A percentile compares a stretch with the other conserved stretches of the same genome.
These are phyloP conservation scores for Epicoccum nigrum DNA, from an alignment of 2,329 filamentous ascomycete species.

Conservation along the genomic window DNA sequence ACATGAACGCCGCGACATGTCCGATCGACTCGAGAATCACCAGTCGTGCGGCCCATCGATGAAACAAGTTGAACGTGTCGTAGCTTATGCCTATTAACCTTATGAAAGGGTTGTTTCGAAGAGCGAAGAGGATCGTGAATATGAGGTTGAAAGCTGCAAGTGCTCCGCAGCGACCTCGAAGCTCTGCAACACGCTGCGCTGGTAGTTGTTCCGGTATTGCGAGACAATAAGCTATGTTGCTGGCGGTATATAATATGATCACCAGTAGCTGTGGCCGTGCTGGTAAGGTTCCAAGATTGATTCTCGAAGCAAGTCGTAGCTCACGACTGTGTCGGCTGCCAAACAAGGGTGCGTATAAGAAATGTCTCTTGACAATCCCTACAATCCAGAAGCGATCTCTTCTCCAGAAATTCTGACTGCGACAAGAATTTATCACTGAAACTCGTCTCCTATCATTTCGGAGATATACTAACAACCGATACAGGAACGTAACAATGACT, in stretches of 20 bases:
- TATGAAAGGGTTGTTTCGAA: constrained; percentile 77
- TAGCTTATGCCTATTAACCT: constrained; percentile 71
- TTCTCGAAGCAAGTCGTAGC: constrained; percentile 47
- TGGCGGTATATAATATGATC: constrained; percentile 48
- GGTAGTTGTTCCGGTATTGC: constrained; percentile 66
- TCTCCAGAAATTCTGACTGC: constrained; percentile 20
- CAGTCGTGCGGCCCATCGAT: constrained; percentile 77
- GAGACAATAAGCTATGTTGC: constrained; percentile 49
- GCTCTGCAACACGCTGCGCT: constrained; percentile 68
- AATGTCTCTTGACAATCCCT: constrained; percentile 47
- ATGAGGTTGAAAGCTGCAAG: constrained; percentile 76
- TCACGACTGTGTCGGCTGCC: constrained; percentile 46
- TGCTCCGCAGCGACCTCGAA: constrained; percentile 70
- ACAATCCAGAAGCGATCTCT: constrained; percentile 13
- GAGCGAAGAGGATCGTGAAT: constrained; percentile 72
- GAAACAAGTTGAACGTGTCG: constrained; percentile 78
- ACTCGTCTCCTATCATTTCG: constrained; percentile 19
- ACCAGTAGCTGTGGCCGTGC: constrained; percentile 50
- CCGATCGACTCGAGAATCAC: constrained; percentile 69
- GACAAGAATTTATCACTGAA: constrained; percentile 13
- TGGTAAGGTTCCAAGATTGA: constrained; percentile 51
- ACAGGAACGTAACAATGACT: constrained; percentile 4
- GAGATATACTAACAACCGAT: constrained; percentile 9
- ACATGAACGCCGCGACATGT: constrained; percentile 66
- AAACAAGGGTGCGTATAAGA: constrained; percentile 51